Percentiles rank a stretch among this genome's conserved stretches.
Conservation (phyloP, 2,329 filamentous ascomycete species). For the Corniculantispora saksenae region DNA sequence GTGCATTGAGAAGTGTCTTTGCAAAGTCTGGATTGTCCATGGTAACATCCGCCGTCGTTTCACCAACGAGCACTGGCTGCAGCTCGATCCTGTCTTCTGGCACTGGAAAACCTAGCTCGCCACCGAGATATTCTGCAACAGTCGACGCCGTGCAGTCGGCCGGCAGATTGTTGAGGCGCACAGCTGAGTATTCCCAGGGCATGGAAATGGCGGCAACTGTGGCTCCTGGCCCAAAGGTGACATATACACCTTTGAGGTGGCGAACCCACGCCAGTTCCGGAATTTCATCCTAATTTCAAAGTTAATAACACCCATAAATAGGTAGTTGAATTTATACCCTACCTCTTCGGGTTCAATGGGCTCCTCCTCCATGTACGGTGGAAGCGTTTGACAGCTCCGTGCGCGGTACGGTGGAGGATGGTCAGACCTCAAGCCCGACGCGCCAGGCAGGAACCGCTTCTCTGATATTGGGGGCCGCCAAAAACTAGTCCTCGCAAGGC, state of each 20-base stretch:
- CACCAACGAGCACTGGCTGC: background rate
- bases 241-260: slow-evolving; percentile 6
- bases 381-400: background rate
- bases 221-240: slow-evolving; percentile 15
- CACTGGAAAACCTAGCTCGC: background rate
- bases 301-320: no score
- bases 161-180: background rate
- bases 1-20: background rate
- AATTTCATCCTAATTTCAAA: background rate
- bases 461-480: background rate
- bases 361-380: background rate
- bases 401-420: background rate
- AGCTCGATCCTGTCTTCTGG: background rate
- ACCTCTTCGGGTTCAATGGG: background rate
- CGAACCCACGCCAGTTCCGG: slow-evolving; percentile 9
- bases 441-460: no score
- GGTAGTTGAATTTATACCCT: background rate
- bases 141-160: background rate
- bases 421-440: background rate
- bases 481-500: background rate
- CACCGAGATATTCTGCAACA: background rate
- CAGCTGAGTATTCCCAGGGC: slow-evolving; percentile 2
- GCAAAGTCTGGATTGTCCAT: background rate
- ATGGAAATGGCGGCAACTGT: slow-evolving; percentile 3
- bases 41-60: slow-evolving; percentile 3